Base-by-base conservation (phyloP, 2,329 filamentous ascomycete species). In the Sclerotinia glacialis region DNA sequence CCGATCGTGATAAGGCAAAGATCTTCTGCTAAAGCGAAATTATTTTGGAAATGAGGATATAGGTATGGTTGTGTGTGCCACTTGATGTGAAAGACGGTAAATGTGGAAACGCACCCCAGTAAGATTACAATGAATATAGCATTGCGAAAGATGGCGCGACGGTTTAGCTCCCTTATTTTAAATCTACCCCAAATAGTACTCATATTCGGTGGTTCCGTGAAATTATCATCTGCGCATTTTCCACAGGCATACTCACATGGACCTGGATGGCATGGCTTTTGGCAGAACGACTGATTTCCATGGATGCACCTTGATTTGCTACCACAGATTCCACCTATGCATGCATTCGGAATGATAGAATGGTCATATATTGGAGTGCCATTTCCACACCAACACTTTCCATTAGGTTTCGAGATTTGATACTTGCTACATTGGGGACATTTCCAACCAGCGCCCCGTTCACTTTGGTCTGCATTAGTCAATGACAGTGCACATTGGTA, bases 211-310 rank as follows among this genome's bases (percentile, higher is more conserved):
- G 44, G 50, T n/a, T 12, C n/a, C 8, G 23, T 18, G 11, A 54
- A 52, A 28, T 12, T 16, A 23, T 26, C 18, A 28, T 47, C 40
- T 40, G 47, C 67, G 67, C 31, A 44, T 7, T 12, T 64, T 18
- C 50, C n/a, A 42, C 71, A 72, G 1, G 23, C 42, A 26, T 58
- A 42, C 18, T 58, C 55, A 40, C 71, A 73, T 23, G 66, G 67
- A 21, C 71, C 71, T 0, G 71, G 71, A 53, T 73, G 71, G n/a
- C 71, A 73, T 4, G 12, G 12, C 37, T 67, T 61, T 16, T 0
- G 4, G 47, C 71, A 73, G 5, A 44, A 21, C 5, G 40, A 47
- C 6, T 26, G 7, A 12, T 49, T 52, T 5, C 65, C 66, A 37
- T 72, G 71, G 21, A 50, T 18, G 34, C 71, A 72, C 14, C 8